phyloP scores from a whole-genome alignment of 257 asterid species.

The Jacaranda copaia region DNA sequence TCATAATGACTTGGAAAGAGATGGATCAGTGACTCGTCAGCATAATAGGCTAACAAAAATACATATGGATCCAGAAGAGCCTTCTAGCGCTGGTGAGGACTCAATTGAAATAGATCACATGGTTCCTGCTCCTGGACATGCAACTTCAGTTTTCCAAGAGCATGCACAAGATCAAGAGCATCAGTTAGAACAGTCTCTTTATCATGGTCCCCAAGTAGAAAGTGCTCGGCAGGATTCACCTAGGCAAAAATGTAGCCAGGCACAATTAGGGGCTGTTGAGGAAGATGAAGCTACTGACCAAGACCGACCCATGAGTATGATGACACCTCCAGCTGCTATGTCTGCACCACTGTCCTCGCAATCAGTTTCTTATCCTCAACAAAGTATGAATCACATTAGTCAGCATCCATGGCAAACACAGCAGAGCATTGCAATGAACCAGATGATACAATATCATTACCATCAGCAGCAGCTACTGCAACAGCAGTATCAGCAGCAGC shows the following conservation, averaged over 20 bases:
- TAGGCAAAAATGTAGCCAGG: slow-evolving; percentile 30
- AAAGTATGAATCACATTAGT: slow-evolving; percentile 35
- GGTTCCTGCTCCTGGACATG: slow-evolving; percentile 40
- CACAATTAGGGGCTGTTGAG: slow-evolving; percentile 35
- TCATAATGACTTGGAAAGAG: slow-evolving; percentile 36
- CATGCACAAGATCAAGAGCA: slow-evolving; percentile 38
- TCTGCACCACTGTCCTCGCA: slow-evolving; percentile 42
- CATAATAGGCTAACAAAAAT: slow-evolving; percentile 27
- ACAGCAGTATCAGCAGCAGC: slow-evolving; percentile 70
- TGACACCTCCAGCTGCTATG: slow-evolving; percentile 36
- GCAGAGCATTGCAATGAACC: slow-evolving; percentile 48
- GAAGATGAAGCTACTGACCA: slow-evolving; percentile 35
- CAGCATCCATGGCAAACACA: slow-evolving; percentile 47
- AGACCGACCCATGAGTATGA: slow-evolving; percentile 32
- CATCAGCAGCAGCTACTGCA: slow-evolving; percentile 71
- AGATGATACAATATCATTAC: slow-evolving; percentile 66
- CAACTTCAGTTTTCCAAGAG: slow-evolving; percentile 35
- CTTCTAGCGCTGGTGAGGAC: slow-evolving; percentile 40
- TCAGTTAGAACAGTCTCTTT: not conserved
- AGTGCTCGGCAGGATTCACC: slow-evolving; percentile 30
- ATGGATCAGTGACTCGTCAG: slow-evolving; percentile 39
- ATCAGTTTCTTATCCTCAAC: slow-evolving; percentile 48
- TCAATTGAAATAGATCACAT: slow-evolving; percentile 34
- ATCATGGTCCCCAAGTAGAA: slow-evolving; percentile 24
- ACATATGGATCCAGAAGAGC: slow-evolving; percentile 34